Base-by-base conservation (phyloP, 495 filamentous ascomycete genomes). In the Cryomyces antarcticus region DNA sequence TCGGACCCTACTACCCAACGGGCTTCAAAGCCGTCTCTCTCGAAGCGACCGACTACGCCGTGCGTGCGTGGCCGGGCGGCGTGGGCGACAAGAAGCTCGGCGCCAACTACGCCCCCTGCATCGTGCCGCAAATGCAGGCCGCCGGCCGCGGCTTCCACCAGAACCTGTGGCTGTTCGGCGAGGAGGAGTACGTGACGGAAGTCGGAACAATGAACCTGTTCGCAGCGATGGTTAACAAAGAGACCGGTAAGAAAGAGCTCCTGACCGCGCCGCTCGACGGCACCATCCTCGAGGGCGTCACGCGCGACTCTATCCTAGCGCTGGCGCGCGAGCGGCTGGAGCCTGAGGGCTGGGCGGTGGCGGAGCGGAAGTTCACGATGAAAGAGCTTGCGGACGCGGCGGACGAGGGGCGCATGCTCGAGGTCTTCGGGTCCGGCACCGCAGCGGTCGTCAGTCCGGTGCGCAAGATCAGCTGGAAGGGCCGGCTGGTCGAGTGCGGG, bases 131-230 rank as follows among this genome's bases (percentile, higher is more conserved):
- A 63, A 70, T 86, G 44, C 69, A 94, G 58, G 89, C 89, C 12
- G 86, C 88, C 28, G 75, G 71, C 47, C 71, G 83, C 12, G 89
- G 89, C 30, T 94, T 82, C 71, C 88, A 97, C 61, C 89, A 97
- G 70, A 96, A 96, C 60, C 67, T 97, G 41, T 97, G 89, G 89
- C 65, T 97, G 30, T 96, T 96, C 53, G 83, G 82, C 30, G 77
- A 88, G 47, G 85, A 96, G 62, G 83, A 94, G 50, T 92, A 75
- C 52, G 75, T 93, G 31, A 97, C 92, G 30, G 89, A 97, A 62
- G 89, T 89, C 30, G 89, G 89, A 43, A 94, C 92, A 30, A 97
- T 96, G 89, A 97, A 97, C 60, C 72, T 97, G 46, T 97, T 96
- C 55, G 72, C 78, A 6, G 82, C 80, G 9, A 57, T 94, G 48